Percentiles rank a stretch among this genome's conserved stretches.
Evolutionary conservation across 345 rosid genomes (phyloP).

Genomic region (Corchorus capsularis): DNA sequence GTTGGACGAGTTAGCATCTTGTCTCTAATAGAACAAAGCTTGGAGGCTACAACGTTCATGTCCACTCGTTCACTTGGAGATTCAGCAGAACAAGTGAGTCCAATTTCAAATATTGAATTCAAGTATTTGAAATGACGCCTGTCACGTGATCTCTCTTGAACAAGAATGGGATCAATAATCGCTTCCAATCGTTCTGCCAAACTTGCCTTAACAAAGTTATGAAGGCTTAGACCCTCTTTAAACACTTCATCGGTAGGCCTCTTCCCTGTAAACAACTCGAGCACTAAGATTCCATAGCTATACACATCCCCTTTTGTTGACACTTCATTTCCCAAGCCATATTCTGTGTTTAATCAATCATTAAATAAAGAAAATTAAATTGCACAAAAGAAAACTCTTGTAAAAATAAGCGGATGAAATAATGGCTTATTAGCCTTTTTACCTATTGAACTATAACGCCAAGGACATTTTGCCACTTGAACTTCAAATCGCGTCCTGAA

Average conservation of each 20-base stretch:
- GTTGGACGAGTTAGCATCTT: neutral
- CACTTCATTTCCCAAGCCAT: constrained; percentile 32
- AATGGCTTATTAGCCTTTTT: too few relatives aligned
- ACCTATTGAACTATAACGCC: too few relatives aligned
- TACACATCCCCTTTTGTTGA: constrained; percentile 34
- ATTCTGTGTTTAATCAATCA: constrained; percentile 26
- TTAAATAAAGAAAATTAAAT: neutral
- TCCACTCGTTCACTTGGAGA: constrained; percentile 2
- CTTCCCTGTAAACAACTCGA: constrained; percentile 35
- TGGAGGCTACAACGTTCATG: constrained; percentile 4
- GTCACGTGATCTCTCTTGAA: constrained; percentile 10
- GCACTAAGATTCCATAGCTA: constrained; percentile 34
- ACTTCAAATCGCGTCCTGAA: too few relatives aligned
- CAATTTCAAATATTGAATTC: constrained; percentile 19
- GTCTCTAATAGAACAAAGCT: neutral
- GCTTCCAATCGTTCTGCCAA: constrained; percentile 19
- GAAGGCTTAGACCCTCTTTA: constrained; percentile 28
- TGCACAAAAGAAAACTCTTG: neutral
- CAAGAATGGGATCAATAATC: constrained; percentile 20
- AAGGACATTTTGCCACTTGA: too few relatives aligned
- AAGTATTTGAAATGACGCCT: neutral
- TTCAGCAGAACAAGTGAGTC: constrained; percentile 26
- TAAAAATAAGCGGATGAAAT: neutral
- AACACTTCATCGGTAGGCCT: constrained; percentile 31
- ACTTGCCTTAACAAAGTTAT: constrained; percentile 20